Percentiles rank a stretch among this genome's conserved stretches.
These are phyloP conservation scores for Citrus cavaleriei DNA, from an alignment of 345 rosid genomes.

Conservation along the genomic window DNA sequence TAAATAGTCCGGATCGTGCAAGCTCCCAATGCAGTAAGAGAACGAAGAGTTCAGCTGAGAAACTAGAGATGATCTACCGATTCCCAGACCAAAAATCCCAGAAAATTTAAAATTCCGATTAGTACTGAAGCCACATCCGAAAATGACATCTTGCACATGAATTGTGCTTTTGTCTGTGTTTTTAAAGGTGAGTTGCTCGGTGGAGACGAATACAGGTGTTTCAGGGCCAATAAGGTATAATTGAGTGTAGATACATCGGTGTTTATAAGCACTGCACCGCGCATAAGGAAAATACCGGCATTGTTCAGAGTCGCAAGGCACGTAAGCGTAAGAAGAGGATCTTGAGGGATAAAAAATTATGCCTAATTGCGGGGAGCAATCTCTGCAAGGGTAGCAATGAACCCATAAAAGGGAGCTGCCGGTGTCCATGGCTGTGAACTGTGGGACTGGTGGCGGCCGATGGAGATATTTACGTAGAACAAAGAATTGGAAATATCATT, in stretches of 20 bases:
- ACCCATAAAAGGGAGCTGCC: slow-evolving; percentile 71
- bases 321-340: slow-evolving; percentile 37
- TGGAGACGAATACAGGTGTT: slow-evolving; percentile 42
- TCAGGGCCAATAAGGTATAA: slow-evolving; percentile 23
- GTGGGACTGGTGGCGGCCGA: slow-evolving; percentile 59
- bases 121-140: slow-evolving; percentile 42
- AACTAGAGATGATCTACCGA: slow-evolving; percentile 27
- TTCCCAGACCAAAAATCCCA: slow-evolving; percentile 52
- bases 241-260: slow-evolving; percentile 34
- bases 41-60: slow-evolving; percentile 42
- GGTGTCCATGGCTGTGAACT: slow-evolving; percentile 49
- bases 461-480: slow-evolving; percentile 42
- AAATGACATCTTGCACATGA: slow-evolving; percentile 20
- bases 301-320: slow-evolving; percentile 27
- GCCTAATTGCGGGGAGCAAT: slow-evolving; percentile 19
- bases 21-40: slow-evolving; percentile 27
- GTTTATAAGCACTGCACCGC: slow-evolving; percentile 13
- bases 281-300: slow-evolving; percentile 21
- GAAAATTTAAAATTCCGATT: slow-evolving; percentile 23
- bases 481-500: background rate
- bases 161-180: slow-evolving; percentile 30
- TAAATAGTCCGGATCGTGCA: slow-evolving; percentile 30
- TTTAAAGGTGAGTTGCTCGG: slow-evolving; percentile 36
- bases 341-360: slow-evolving; percentile 39
- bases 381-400: slow-evolving; percentile 43